Evolutionary conservation across 2,329 filamentous ascomycete species (phyloP), one percentile per base, ranked within the genome.

Genomic region (Stenocarpella maydis): DNA sequence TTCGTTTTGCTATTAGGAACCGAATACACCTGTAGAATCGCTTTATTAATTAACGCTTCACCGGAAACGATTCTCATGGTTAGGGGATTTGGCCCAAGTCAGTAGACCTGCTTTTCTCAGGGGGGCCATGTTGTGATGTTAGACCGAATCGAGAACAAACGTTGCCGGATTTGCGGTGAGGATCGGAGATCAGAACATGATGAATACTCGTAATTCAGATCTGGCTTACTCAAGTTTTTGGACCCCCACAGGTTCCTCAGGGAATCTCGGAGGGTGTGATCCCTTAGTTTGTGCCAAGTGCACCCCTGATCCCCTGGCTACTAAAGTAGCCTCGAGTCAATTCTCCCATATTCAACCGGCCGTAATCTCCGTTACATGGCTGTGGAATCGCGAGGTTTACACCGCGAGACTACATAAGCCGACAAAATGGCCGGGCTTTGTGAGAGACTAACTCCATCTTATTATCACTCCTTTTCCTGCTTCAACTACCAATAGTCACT

Each of bases 331-430:
- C 55, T 21, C 39, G 63, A 65, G 24, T 66, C 34, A 66, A 70
- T 67, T 70, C 47, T 70, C 54, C 68, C 68, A 70, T n/a, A 70
- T 70, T 70, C 34, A 67, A 45, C 64, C 68, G 68, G 68, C 39
- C 21, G 26, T 31, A 39, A 54, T 67, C 39, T 70, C 68, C 54
- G 54, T 50, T 28, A 39, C 60, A 50, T 61, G 58, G 58, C 58
- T 61, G 37, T 34, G 37, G n/a, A 34, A 66, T 55, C 64, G 64
- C 28, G 24, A 54, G 19, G 34, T 55, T 28, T n/a, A 43, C 21
- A 65, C 45, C 45, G 52, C 37, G 49, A 66, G 39, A 63, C 37
- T 47, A 49, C 41, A 28, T 31, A 61, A 61, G 41, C 41, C 58
- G 31, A 47, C 41, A 6, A 47, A 28, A 47, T 47, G 58, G 39